Base-by-base conservation (phyloP, 1,284 basidiomycete genomes). In the Fomitiporia mediterranea region DNA sequence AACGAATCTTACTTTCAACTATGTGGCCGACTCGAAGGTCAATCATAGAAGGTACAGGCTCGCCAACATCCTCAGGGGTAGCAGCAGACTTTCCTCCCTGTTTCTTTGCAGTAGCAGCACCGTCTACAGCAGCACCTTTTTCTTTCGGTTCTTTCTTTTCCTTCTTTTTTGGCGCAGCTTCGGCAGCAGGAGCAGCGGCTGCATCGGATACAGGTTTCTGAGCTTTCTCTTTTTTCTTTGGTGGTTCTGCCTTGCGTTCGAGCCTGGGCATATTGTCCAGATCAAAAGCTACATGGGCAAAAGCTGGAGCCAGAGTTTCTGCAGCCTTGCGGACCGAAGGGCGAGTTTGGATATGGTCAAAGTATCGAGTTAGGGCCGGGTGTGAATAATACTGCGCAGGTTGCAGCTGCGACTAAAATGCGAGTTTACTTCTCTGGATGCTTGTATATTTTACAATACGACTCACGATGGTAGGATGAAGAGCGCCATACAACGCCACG, bases 1-100 rank as follows among this genome's bases (percentile, higher is more conserved):
- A 13, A 51, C 35, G 9, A 15, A 30, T 72, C 83, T 68, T 63
- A 94, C 93, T 83, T 68, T 96, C 90, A 30, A 97, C 72, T 58
- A 98, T 95, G 63, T 86, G 87, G 5, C 93, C 91, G 11, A 98
- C 92, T 49, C 94, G 81, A 63, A 98, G 77, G 67, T 98, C 94
- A 65, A 98, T 90, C 93, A 97, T 96, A 46, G 90, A 92, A 7
- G 94, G 94, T 25, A 84, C 73, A 40, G 93, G 91, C 62, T 88
- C 88, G 9, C 87, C 82, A 19, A 81, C 78, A 58, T 89, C 88
- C 54, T 83, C 80, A 59, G 79, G 74, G 39, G 74, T 69, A 23
- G 67, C 66, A 39, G 68, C 63, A 35, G 64, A 61, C 53, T 75
- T 70, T 61, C 74, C 76, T 9, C 69, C 73, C 53, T 66, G 68